Percentiles rank a stretch among this genome's conserved stretches.
phyloP scores from a whole-genome alignment of 1,284 basidiomycete species.

The Pseudozyma sp. region DNA sequence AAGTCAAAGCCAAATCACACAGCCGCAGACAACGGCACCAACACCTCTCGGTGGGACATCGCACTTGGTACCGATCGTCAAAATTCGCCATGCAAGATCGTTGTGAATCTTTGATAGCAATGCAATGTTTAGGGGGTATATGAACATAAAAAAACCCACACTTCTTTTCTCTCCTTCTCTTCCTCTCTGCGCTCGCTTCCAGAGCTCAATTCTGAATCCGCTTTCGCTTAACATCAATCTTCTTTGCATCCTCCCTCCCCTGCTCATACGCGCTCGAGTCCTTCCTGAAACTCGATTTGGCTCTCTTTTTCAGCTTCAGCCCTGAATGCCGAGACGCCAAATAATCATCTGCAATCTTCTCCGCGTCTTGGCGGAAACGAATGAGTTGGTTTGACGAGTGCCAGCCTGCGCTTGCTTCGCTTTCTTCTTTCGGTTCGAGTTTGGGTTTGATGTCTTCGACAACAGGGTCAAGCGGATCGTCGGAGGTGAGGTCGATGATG shows the following conservation, averaged over 20 bases:
- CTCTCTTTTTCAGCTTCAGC: constrained; percentile 42
- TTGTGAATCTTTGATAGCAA: background rate
- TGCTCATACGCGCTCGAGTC: constrained; percentile 40
- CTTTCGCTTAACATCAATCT: constrained; percentile 54
- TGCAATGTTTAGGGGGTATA: background rate
- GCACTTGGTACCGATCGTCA: too few relatives aligned
- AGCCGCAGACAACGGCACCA: too few relatives aligned
- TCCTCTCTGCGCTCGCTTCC: too few relatives aligned
- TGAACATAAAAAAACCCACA: too few relatives aligned
- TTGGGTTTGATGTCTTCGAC: constrained; percentile 15
- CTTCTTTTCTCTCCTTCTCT: too few relatives aligned
- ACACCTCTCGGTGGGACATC: too few relatives aligned
- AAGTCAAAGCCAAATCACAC: background rate
- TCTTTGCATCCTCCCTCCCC: constrained; percentile 38
- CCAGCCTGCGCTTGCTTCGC: constrained; percentile 31
- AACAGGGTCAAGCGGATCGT: background rate
- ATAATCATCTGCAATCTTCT: constrained; percentile 53
- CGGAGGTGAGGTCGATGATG: constrained; percentile 19
- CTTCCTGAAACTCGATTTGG: constrained; percentile 29
- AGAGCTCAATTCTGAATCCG: constrained; percentile 29
- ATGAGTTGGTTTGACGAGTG: constrained; percentile 42
- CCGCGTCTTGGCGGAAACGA: constrained; percentile 46
- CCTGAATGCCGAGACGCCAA: constrained; percentile 29
- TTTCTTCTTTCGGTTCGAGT: constrained; percentile 4
- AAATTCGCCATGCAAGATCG: too few relatives aligned